Evolutionary conservation across 2,329 filamentous ascomycete genomes (phyloP).

Genomic region (Neopestalotiopsis clavispora): DNA sequence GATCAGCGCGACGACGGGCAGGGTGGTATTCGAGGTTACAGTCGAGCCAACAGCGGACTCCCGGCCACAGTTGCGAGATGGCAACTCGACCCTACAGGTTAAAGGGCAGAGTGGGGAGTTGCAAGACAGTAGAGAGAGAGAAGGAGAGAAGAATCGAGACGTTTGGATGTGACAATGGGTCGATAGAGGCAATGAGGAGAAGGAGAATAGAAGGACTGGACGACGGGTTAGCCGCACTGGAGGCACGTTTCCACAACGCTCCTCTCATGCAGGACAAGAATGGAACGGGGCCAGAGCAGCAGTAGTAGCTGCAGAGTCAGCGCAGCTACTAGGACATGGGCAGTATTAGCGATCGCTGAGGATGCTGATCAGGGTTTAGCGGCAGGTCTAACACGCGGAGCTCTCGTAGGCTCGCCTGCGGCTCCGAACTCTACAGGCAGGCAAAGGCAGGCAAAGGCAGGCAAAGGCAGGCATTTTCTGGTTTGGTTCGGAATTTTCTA

Average conservation of each 20-base stretch:
- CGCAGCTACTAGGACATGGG: neutral
- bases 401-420: neutral
- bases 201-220: neutral
- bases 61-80: neutral
- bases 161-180: neutral
- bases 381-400: slow-evolving; percentile 6
- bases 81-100: neutral
- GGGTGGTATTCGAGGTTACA: neutral
- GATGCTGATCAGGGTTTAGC: slow-evolving; percentile 12
- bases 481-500: neutral
- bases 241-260: slow-evolving; percentile 3
- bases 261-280: slow-evolving; percentile 10
- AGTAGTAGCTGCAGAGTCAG: neutral
- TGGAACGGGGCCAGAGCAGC: neutral
- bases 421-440: neutral
- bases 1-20: neutral
- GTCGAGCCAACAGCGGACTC: neutral
- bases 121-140: neutral
- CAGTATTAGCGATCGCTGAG: neutral
- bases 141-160: neutral
- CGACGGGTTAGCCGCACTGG: slow-evolving; percentile 6
- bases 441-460: neutral
- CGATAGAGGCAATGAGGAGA: neutral
- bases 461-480: neutral
- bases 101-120: neutral